These are phyloP conservation scores for Boletus semigastroideus DNA, from an alignment of 1,284 basidiomycete genomes.

Conservation along the genomic window DNA sequence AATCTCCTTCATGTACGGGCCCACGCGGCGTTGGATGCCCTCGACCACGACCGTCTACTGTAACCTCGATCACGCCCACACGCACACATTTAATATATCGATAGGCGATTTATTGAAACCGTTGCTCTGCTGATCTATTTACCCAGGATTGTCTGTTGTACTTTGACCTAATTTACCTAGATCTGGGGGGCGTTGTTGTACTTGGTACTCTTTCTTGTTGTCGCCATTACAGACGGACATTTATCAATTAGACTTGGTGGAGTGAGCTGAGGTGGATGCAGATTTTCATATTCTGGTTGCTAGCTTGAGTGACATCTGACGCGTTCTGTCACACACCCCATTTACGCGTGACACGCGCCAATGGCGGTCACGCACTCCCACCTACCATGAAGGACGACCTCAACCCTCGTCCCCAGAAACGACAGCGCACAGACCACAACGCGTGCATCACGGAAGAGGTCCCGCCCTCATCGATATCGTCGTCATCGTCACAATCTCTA, in stretches of 20 bases:
- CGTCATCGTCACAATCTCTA: neutral
- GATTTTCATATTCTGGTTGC: no score
- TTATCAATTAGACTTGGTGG: no score
- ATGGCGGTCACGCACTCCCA: conserved; percentile 19
- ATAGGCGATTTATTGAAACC: neutral
- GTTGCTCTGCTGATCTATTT: conserved; percentile 12
- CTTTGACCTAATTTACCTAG: conserved; percentile 13
- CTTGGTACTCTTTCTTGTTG: neutral
- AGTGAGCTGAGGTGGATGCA: no score
- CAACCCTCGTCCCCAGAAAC: conserved; percentile 29
- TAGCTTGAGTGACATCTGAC: conserved; percentile 10
- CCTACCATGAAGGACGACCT: conserved; percentile 21
- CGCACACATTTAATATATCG: neutral
- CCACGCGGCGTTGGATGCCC: conserved; percentile 42
- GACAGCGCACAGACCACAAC: conserved; percentile 19
- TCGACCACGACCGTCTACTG: conserved; percentile 34
- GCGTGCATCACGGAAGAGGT: neutral
- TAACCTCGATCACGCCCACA: conserved; percentile 1
- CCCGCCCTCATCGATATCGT: neutral
- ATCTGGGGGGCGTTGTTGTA: neutral
- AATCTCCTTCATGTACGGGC: conserved; percentile 46
- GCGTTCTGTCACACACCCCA: conserved; percentile 28
- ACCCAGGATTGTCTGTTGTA: conserved; percentile 2
- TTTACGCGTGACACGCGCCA: conserved; percentile 29
- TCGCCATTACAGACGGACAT: neutral